Conservation (phyloP, 331 rosid genomes). For the Quercus phellos region DNA sequence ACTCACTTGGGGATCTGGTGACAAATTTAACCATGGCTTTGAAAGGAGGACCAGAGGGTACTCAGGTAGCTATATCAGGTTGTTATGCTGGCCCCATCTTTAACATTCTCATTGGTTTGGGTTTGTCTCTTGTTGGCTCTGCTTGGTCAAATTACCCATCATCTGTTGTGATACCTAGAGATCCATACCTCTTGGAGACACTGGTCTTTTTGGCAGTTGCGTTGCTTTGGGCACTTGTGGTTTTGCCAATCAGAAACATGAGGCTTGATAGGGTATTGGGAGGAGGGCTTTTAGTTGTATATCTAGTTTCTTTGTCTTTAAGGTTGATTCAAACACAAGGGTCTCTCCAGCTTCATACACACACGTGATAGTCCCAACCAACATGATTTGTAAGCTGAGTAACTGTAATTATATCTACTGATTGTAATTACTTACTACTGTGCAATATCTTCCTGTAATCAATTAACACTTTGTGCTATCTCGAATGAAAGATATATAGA, state of each 20-base stretch:
- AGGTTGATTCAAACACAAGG: slow-evolving; percentile 48
- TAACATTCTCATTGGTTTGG: slow-evolving; percentile 69
- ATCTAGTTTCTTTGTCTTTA: slow-evolving; percentile 32
- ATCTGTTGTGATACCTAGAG: slow-evolving; percentile 40
- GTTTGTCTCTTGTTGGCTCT: slow-evolving; percentile 51
- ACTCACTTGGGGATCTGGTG: slow-evolving; percentile 76
- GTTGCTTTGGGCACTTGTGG: slow-evolving; percentile 72
- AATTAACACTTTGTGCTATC: too few species aligned
- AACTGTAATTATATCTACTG: background rate
- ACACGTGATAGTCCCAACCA: background rate
- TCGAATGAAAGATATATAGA: too few species aligned
- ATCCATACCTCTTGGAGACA: slow-evolving; percentile 69
- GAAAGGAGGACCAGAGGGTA: slow-evolving; percentile 69
- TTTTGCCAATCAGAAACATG: slow-evolving; percentile 35
- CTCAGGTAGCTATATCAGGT: slow-evolving; percentile 80
- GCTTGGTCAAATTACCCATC: slow-evolving; percentile 63
- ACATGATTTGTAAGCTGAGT: background rate
- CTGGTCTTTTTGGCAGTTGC: slow-evolving; percentile 52
- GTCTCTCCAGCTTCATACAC: slow-evolving; percentile 24
- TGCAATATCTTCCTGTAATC: too few species aligned
- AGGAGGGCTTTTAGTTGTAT: slow-evolving; percentile 43
- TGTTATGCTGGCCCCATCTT: slow-evolving; percentile 97
- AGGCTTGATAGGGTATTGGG: slow-evolving; percentile 42
- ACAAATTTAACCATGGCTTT: slow-evolving; percentile 85
- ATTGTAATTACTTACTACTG: too few species aligned